Base-by-base conservation (phyloP, 2,329 filamentous ascomycete genomes). In the Eutypella sp. region DNA sequence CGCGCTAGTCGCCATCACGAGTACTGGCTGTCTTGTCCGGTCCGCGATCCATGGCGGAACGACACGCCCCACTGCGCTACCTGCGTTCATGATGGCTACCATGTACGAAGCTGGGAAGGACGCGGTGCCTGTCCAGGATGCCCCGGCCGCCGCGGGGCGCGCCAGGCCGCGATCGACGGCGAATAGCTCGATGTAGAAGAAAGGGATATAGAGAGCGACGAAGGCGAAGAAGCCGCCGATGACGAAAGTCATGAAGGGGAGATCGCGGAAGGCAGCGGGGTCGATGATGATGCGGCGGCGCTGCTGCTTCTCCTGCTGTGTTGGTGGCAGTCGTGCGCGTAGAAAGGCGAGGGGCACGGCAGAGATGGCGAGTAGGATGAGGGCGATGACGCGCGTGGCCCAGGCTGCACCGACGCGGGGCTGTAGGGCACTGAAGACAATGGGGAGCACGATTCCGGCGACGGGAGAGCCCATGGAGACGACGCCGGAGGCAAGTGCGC, bases 101-200 rank as follows among this genome's bases (percentile, higher is more conserved):
- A 72, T 61, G 57, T 73, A 72, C 18, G 67, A 65, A 15, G 67
- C 60, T 11, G 36, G 11, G 41, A 70, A 64, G 29, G 51, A 51
- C 6, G 47, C 33, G 22, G 54, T n/a, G n/a, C n/a, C n/a, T n/a
- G n/a, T n/a, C n/a, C n/a, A n/a, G n/a, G n/a, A n/a, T n/a, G n/a
- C n/a, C n/a, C n/a, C n/a, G n/a, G n/a, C n/a, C n/a, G n/a, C n/a
- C n/a, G n/a, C n/a, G n/a, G n/a, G n/a, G n/a, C n/a, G 49, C 13
- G 67, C 63, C 42, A 72, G 61, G 34, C 63, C 65, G 54, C 69
- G 70, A 41, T 64, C 65, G 40, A 69, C 67, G 25, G 63, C 64
- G 49, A 64, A 73, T 27, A 68, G 59, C 53, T 69, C 59, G 52
- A 74, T 65, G 59, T 72, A 75, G 55, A 72, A 76, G 59, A 75